Base-by-base conservation (phyloP, 1,139 yeast species). In the Suzukiozyma palmioleophila region DNA sequence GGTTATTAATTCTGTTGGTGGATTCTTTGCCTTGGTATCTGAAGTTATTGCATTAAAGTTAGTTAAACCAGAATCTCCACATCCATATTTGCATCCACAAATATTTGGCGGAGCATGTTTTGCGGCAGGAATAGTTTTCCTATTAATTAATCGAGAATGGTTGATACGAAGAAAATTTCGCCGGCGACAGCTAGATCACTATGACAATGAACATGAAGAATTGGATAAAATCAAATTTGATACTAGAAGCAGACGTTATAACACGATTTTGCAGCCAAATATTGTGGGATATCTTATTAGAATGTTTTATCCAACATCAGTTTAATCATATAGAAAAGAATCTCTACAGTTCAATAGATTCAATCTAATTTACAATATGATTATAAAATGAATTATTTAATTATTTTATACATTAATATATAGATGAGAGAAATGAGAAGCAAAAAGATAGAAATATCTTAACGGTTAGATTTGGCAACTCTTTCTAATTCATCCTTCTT, bases 401-500 rank as follows among this genome's bases (percentile, higher is more conserved):
- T 28, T 28, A 28, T 28, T 28, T 28, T 28, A 28, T 28, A 28
- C 31, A 28, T 28, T 28, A 28, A 28, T 28, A 28, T 28, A 28
- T 28, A 28, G 31, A 28, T 28, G 31, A 28, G 31, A 28, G 31
- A 28, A 28, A 28, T 28, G 31, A 28, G 14, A 12, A 28, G 10
- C 31, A 28, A 28, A 28, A 28, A 13, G 31, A n/a, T 13, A 28
- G n/a, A 13, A 12, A 13, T 28, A 28, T 8, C 31, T 28, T 92
- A 92, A 88, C 98, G 97, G 95, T 92, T 92, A 74, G 97, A 89
- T 81, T 92, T 92, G 74, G 98, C 98, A 75, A 92, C 98, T 86
- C 98, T 95, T 84, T 94, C 98, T 75, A 92, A 86, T 84, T 92
- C 99, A 75, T 94, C 98, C 95, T 94, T 94, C 97, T 94, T 94